Evolutionary conservation across 1,284 basidiomycete genomes (phyloP).

Genomic region (Bjerkandera adusta): DNA sequence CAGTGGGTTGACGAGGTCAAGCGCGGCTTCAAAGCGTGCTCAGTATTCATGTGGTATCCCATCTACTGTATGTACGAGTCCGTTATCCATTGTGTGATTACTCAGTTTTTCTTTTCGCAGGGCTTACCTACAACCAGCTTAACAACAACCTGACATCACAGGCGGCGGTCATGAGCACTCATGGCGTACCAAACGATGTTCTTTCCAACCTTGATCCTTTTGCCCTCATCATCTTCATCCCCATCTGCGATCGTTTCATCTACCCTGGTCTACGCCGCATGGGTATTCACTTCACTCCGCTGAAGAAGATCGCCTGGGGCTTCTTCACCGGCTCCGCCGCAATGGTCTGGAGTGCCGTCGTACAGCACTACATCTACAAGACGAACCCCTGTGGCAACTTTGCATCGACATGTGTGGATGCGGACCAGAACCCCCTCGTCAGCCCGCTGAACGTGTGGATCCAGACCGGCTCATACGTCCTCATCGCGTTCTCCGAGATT

Average conservation of each 20-base stretch:
- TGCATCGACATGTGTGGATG: constrained; percentile 53
- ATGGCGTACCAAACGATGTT: constrained; percentile 81
- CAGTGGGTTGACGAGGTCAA: constrained; percentile 82
- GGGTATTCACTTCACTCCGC: constrained; percentile 68
- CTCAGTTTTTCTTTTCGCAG: constrained; percentile 33
- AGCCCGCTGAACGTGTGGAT: constrained; percentile 70
- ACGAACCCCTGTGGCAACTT: constrained; percentile 64
- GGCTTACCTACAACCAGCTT: constrained; percentile 74
- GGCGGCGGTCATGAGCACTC: constrained; percentile 68
- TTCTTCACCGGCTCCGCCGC: constrained; percentile 62
- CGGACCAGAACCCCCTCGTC: constrained; percentile 32
- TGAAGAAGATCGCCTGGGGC: constrained; percentile 76
- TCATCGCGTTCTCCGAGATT: constrained; percentile 76
- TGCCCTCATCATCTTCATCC: constrained; percentile 73
- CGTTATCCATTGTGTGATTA: constrained; percentile 3
- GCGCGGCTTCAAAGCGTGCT: constrained; percentile 82
- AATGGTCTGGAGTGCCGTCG: constrained; percentile 68
- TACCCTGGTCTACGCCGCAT: constrained; percentile 73
- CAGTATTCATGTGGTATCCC: constrained; percentile 79
- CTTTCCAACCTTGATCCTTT: constrained; percentile 81
- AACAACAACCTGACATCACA: constrained; percentile 82
- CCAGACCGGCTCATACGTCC: constrained; percentile 65
- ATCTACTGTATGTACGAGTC: constrained; percentile 59
- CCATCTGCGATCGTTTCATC: constrained; percentile 62
- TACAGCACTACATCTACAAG: constrained; percentile 79